Percentiles rank a stretch among this genome's conserved stretches.
Conservation (phyloP, 208 protist species). For the Crithidia acanthocephali region DNA sequence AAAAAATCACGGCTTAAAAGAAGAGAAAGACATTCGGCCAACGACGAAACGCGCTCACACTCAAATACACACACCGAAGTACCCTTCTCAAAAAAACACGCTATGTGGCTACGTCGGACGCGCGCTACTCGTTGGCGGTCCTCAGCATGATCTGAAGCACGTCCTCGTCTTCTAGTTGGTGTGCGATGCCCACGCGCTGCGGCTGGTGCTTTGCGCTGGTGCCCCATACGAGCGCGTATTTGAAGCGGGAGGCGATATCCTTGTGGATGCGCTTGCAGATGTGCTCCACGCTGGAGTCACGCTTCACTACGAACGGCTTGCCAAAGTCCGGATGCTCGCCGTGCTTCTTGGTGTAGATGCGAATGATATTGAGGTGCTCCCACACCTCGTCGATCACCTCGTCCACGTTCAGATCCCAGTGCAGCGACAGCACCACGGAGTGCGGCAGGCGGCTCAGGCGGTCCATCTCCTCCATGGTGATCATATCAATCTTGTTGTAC, state of each 20-base stretch:
- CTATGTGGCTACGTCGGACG: not conserved
- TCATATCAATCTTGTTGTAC: conserved; percentile 98
- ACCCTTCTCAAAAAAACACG: not conserved
- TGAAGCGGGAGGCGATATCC: conserved; percentile 92
- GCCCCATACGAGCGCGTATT: conserved; percentile 96
- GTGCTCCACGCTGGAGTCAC: conserved; percentile 88
- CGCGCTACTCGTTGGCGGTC: conserved; percentile 84
- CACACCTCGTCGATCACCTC: conserved; percentile 96
- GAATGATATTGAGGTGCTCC: conserved; percentile 96
- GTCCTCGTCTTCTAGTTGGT: conserved; percentile 91
- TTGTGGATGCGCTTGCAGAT: conserved; percentile 96
- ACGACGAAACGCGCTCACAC: not conserved
- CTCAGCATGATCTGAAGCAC: conserved; percentile 93
- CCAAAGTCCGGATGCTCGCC: conserved; percentile 95
- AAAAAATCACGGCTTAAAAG: not conserved
- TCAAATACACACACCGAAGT: too few relatives aligned
- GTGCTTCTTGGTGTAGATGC: conserved; percentile 98
- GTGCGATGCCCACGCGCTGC: conserved; percentile 95
- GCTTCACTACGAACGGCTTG: conserved; percentile 94
- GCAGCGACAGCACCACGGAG: conserved; percentile 87
- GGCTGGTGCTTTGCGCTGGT: conserved; percentile 96
- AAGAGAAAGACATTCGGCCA: not conserved
- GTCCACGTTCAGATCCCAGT: conserved; percentile 95
- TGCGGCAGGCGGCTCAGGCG: conserved; percentile 90
- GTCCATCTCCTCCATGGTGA: conserved; percentile 98